Evolutionary conservation across 352 stramenopile genomes (phyloP), one percentile per base, ranked within the genome.

Genomic region (Pythium phragmitis): DNA sequence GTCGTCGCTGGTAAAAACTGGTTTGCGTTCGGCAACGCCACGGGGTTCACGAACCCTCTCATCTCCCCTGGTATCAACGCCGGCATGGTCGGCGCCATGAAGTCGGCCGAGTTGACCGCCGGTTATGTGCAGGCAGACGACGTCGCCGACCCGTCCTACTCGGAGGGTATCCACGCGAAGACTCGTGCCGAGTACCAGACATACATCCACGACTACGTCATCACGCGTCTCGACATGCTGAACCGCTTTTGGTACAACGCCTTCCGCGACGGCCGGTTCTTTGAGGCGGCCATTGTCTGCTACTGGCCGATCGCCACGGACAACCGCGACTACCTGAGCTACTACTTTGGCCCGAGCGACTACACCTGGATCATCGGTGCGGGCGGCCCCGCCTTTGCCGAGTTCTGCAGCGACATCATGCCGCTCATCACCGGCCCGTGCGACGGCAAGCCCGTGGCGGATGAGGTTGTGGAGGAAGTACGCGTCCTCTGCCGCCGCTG

Each of bases 231-330:
- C 11, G 17, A 53, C 34, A 45, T 61, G 30, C 30, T 53, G 26
- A 61, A 61, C 42, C 23, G 30, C 16, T 45, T 61, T 26, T 53
- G 42, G 41, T 61, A 61, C 55, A 61, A 61, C 55, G 43, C 41
- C 55, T 61, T 61, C 30, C 55, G 55, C 55, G 55, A 61, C 43
- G 16, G 41, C 2, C 55, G 41, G 5, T 14, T 61, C 0, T 53
- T 61, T 26, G 55, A 61, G 23, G 52, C 34, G 3, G 43, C 19
- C 14, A 53, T 53, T 16, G 14, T 42, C 42, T 30, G 26, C 26
- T 30, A 30, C 33, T 46, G 30, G 43, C 30, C 21, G 4, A 17
- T 48, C 7, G 45, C 26, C 37, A 62, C 33, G 6, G 28, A 54
- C 23, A 26, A 54, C 47, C 23, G 47, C 13, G 23, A 11, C 12